Evolutionary conservation across 2,329 filamentous ascomycete species (phyloP).

Genomic region (Penicillium glabrum): DNA sequence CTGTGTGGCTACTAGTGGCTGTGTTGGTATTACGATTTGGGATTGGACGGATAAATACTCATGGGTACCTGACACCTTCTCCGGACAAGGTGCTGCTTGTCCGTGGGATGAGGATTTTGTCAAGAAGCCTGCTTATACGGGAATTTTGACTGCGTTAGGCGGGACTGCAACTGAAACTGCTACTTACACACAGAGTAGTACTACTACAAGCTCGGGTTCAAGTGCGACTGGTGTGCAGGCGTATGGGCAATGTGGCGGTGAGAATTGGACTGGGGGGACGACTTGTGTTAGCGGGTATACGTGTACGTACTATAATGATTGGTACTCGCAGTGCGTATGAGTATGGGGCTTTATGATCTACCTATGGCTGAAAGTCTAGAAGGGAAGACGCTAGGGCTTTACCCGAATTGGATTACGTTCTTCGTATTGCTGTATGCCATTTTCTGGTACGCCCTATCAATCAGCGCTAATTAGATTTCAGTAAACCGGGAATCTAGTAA

Average conservation of each 20-base stretch:
- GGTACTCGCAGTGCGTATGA: conserved; percentile 33
- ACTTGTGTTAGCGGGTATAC: conserved; percentile 26
- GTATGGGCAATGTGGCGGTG: conserved; percentile 31
- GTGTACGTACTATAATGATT: conserved; percentile 27
- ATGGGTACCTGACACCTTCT: conserved; percentile 47
- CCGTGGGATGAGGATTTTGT: conserved; percentile 48
- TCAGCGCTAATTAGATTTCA: background rate
- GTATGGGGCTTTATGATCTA: background rate
- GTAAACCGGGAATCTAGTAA: background rate
- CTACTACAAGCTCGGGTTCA: conserved; percentile 6
- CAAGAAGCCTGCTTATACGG: conserved; percentile 50
- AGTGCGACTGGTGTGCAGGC: conserved; percentile 16
- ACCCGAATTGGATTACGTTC: background rate
- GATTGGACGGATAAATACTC: conserved; percentile 48
- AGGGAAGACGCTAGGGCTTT: background rate
- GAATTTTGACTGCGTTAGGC: conserved; percentile 30
- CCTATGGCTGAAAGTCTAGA: background rate
- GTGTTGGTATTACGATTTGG: conserved; percentile 41
- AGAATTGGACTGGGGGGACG: conserved; percentile 28
- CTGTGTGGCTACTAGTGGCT: conserved; percentile 30
- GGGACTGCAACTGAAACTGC: conserved; percentile 10
- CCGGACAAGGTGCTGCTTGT: conserved; percentile 43
- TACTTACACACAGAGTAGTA: conserved; percentile 8
- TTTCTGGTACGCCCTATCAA: background rate
- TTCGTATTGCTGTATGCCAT: background rate